Evolutionary conservation across 2,329 filamentous ascomycete genomes (phyloP), one percentile per base, ranked within the genome.

Genomic region (Pyricularia sp.): DNA sequence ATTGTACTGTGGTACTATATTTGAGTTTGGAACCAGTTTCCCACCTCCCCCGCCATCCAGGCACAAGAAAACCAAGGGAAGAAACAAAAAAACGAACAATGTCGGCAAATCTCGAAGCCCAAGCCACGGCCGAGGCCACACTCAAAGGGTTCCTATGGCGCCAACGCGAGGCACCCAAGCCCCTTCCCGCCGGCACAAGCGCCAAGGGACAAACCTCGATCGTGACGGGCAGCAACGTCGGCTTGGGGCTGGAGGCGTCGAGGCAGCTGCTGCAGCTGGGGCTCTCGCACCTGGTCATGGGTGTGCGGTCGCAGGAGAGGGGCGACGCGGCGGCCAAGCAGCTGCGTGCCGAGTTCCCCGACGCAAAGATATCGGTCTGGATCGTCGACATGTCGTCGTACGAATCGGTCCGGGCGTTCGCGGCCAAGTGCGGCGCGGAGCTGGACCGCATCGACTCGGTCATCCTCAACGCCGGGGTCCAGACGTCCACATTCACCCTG

Each of bases 181-280:
- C 24, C 26, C 55, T 59, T 2, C 22, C 55, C 1, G 2, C 55
- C 13, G 10, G 13, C 7, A 30, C 26, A 26, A 59, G 24, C 26
- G 55, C 55, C 55, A 28, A 28, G 55, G 40, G 75, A 68, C 62
- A 75, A 62, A 66, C 65, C 1, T 62, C 63, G 26, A 65, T 66
- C 22, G 63, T 68, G 12, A 68, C 67, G 31, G 67, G 67, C 13
- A 22, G 62, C 40, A 68, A 65, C 62, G 16, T n/a, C 16, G 68
- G 68, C 28, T 65, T 69, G 10, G 67, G 67, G n/a, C 61, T 65
- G 30, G 65, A 66, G 33, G 49, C 65, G 4, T 16, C 63, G 4
- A 60, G 62, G 1, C 68, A 69, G 59, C 66, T 69, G 10, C 66
- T 69, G 0, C 31, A 35, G 1, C 62, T 67, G 9, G 55, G 60